Evolutionary conservation across 306 rosid genomes (phyloP).

Genomic region (Citrullus colocynthis): DNA sequence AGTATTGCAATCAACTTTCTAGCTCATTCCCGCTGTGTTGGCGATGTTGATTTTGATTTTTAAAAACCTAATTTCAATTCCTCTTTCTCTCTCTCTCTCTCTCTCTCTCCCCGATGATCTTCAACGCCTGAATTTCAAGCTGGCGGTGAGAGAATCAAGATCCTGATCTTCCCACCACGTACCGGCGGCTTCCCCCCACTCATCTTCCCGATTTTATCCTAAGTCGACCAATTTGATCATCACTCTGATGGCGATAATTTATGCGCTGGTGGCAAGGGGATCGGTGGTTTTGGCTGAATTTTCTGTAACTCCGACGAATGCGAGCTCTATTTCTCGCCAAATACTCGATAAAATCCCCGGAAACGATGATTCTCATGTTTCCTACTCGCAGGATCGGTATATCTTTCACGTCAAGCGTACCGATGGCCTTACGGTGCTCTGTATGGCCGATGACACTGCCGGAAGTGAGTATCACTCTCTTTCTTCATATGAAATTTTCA

Average conservation of each 20-base stretch:
- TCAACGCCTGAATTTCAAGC: slow-evolving; percentile 1
- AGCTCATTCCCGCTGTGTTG: slow-evolving; percentile 4
- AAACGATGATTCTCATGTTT: slow-evolving; percentile 56
- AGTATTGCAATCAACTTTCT: not conserved
- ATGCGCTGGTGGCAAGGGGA: slow-evolving; percentile 78
- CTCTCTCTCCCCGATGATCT: not conserved
- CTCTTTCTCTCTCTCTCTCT: not conserved
- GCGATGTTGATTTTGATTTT: not conserved
- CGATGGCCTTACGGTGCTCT: slow-evolving; percentile 96
- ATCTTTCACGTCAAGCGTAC: slow-evolving; percentile 90
- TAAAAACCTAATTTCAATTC: not conserved
- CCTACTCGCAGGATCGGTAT: slow-evolving; percentile 90
- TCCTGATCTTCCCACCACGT: not conserved
- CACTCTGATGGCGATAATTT: slow-evolving; percentile 58
- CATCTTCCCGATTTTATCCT: not conserved
- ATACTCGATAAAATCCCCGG: slow-evolving; percentile 80
- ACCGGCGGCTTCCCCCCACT: not conserved
- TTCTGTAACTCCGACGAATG: slow-evolving; percentile 70
- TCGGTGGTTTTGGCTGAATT: slow-evolving; percentile 88
- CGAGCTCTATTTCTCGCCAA: slow-evolving; percentile 65
- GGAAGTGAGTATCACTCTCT: slow-evolving; percentile 40
- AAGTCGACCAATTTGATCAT: not conserved
- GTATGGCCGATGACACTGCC: slow-evolving; percentile 91
- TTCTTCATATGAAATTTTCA: not conserved
- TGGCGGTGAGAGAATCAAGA: not conserved